Conservation (phyloP, 2,329 filamentous ascomycete species). For the Aspergillus sp. region DNA sequence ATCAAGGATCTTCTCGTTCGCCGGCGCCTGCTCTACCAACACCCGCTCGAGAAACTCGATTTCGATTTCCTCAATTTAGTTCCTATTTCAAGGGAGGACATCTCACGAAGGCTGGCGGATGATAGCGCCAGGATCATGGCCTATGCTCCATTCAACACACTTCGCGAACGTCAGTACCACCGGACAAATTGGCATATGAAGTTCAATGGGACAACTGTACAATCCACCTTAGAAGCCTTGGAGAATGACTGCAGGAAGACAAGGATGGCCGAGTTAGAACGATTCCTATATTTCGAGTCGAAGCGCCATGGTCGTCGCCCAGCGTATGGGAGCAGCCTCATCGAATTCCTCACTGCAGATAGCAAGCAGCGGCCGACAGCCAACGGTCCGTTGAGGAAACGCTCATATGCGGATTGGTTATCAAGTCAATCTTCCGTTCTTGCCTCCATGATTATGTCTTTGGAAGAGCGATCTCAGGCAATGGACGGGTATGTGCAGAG, state of each 20-base stretch:
- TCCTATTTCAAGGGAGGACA: slow-evolving; percentile 67
- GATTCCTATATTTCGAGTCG: slow-evolving; percentile 76
- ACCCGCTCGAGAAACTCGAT: slow-evolving; percentile 65
- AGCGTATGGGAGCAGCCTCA: slow-evolving; percentile 76
- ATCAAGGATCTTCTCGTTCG: slow-evolving; percentile 70
- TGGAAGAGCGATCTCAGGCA: slow-evolving; percentile 69
- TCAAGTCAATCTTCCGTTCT: slow-evolving; percentile 62
- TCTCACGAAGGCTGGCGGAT: slow-evolving; percentile 55
- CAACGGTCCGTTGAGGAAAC: slow-evolving; percentile 60
- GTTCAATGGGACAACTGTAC: slow-evolving; percentile 66
- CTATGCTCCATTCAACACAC: slow-evolving; percentile 66
- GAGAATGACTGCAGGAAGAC: slow-evolving; percentile 69
- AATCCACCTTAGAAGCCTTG: slow-evolving; percentile 69
- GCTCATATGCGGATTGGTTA: slow-evolving; percentile 71
- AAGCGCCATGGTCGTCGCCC: slow-evolving; percentile 77
- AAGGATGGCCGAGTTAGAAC: slow-evolving; percentile 75
- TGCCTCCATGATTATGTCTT: slow-evolving; percentile 65
- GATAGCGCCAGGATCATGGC: slow-evolving; percentile 67
- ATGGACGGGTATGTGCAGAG: slow-evolving; percentile 77
- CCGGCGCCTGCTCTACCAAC: slow-evolving; percentile 60
- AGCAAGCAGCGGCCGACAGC: slow-evolving; percentile 59
- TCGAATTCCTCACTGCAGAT: slow-evolving; percentile 70
- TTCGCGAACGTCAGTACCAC: slow-evolving; percentile 69
- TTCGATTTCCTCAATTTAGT: slow-evolving; percentile 77
- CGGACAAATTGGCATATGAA: slow-evolving; percentile 55